Percentiles rank a stretch among this genome's conserved stretches.
These are phyloP conservation scores for Clavispora phyllophila DNA, from an alignment of 805 yeast species.

Conservation along the genomic window DNA sequence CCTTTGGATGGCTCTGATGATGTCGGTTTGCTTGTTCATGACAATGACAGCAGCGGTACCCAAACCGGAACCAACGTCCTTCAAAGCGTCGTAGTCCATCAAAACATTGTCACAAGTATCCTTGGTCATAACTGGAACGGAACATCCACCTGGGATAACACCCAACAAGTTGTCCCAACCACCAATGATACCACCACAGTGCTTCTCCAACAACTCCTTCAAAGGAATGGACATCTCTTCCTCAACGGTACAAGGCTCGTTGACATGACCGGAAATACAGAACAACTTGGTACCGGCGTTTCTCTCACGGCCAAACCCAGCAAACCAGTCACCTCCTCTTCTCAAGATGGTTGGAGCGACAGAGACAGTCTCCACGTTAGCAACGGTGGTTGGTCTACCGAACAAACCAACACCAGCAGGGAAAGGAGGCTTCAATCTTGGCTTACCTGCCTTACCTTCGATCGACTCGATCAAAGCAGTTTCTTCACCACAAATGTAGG, in stretches of 20 bases:
- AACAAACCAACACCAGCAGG: conserved; percentile 91
- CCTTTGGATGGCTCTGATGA: conserved; percentile 81
- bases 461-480: conserved; percentile 83
- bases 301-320: conserved; percentile 77
- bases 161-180: conserved; percentile 92
- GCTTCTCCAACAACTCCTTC: conserved; percentile 75
- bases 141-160: conserved; percentile 86
- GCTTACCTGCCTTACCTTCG: conserved; percentile 92
- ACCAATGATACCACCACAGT: conserved; percentile 87
- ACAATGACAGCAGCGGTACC: conserved; percentile 94
- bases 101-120: conserved; percentile 60
- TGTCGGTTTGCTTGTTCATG: conserved; percentile 81
- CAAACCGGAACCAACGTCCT: conserved; percentile 80
- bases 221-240: conserved; percentile 91
- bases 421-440: conserved; percentile 90
- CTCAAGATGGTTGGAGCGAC: conserved; percentile 87
- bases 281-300: conserved; percentile 78
- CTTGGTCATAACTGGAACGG: conserved; percentile 77
- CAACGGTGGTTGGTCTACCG: conserved; percentile 88
- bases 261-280: conserved; percentile 87
- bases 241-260: conserved; percentile 89
- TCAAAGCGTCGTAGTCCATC: conserved; percentile 86
- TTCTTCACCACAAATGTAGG: conserved; percentile 90
- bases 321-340: conserved; percentile 87
- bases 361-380: conserved; percentile 87